These are phyloP conservation scores for Dalbergia cochinchinensis DNA, from an alignment of 306 rosid species.

Conservation along the genomic window DNA sequence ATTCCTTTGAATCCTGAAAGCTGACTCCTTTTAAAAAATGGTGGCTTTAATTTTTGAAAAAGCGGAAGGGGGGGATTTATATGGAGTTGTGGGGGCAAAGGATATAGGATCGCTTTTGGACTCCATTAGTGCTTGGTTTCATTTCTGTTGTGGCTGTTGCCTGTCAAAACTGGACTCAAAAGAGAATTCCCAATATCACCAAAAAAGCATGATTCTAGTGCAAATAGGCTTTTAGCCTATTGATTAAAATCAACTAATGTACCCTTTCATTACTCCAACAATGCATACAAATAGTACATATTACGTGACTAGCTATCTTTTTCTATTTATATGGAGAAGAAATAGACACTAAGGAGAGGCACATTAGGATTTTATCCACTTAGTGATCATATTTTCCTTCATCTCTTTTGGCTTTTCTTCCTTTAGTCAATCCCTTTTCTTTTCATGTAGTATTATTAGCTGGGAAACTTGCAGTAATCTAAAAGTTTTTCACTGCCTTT, in stretches of 20 bases:
- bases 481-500: background rate
- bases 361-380: background rate
- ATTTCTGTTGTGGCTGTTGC: slow-evolving; percentile 47
- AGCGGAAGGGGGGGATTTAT: slow-evolving; percentile 24
- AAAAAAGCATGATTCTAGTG: slow-evolving; percentile 45
- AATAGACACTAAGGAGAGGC: slow-evolving; percentile 1
- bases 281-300: background rate
- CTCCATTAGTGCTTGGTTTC: slow-evolving; percentile 64
- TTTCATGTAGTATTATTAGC: background rate
- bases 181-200: slow-evolving; percentile 35
- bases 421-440: background rate
- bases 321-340: slow-evolving; percentile 19
- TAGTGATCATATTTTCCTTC: background rate
- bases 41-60: slow-evolving; percentile 54
- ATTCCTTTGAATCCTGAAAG: slow-evolving; percentile 71
- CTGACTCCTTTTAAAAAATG: slow-evolving; percentile 52
- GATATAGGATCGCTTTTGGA: slow-evolving; percentile 49
- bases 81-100: slow-evolving; percentile 61
- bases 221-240: slow-evolving; percentile 44
- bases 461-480: background rate
- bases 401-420: background rate
- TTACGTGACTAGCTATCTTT: slow-evolving; percentile 6
- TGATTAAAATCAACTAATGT: slow-evolving; percentile 3
- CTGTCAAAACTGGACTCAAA: slow-evolving; percentile 49
- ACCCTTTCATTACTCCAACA: slow-evolving; percentile 28